Conservation (phyloP, 1,284 basidiomycete genomes). For the Naganishia sp. region DNA sequence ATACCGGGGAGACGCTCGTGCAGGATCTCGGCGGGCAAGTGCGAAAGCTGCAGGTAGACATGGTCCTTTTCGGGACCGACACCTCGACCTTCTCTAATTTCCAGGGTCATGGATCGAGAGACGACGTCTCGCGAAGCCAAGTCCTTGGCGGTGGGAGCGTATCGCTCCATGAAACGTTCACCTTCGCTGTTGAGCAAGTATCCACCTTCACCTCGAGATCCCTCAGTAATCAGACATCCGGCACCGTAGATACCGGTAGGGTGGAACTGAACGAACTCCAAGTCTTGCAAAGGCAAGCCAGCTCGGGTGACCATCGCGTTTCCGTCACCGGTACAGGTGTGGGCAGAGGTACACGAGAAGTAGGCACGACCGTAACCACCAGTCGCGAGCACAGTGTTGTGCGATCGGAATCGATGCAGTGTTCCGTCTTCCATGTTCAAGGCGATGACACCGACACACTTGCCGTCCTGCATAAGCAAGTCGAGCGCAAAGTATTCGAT, state of each 20-base stretch:
- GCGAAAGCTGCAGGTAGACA: conserved; percentile 94
- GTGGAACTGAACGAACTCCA: conserved; percentile 99
- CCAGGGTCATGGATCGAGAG: conserved; percentile 98
- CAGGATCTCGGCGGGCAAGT: conserved; percentile 92
- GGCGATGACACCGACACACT: conserved; percentile 98
- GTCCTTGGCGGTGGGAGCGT: conserved; percentile 99
- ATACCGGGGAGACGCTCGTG: conserved; percentile 98
- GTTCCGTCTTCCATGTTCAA: conserved; percentile 99
- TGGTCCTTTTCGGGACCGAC: conserved; percentile 99
- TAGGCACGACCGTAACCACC: conserved; percentile 98
- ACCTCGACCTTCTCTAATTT: conserved; percentile 98
- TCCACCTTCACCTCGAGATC: conserved; percentile 98
- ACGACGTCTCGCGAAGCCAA: conserved; percentile 99
- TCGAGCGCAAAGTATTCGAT: conserved; percentile 99
- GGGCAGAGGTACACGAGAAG: conserved; percentile 98
- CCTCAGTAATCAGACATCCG: conserved; percentile 98
- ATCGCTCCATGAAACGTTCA: conserved; percentile 99
- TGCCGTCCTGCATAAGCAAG: conserved; percentile 96
- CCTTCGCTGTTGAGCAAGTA: conserved; percentile 98
- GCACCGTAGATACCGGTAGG: conserved; percentile 99
- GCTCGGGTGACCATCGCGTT: conserved; percentile 98
- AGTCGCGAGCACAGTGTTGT: conserved; percentile 98
- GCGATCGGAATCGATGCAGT: conserved; percentile 94
- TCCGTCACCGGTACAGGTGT: conserved; percentile 98
- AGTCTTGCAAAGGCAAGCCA: conserved; percentile 93